phyloP scores from a whole-genome alignment of 176 grass and related monocot species.

The Oryza officinalis region DNA sequence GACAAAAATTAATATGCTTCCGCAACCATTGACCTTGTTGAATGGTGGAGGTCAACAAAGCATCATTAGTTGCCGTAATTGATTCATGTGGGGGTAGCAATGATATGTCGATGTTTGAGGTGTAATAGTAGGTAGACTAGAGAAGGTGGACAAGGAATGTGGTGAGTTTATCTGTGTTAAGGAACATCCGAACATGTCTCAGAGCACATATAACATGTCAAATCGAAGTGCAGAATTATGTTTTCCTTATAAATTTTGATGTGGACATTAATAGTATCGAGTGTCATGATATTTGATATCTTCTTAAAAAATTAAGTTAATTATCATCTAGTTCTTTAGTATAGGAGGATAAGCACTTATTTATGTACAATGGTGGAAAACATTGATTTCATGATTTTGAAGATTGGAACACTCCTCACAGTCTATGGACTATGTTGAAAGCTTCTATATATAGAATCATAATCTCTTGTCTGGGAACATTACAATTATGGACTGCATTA shows the following conservation, averaged over 20 bases:
- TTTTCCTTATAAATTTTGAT: not conserved
- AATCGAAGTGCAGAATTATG: not conserved
- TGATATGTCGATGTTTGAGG: not conserved
- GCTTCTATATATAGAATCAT: not conserved
- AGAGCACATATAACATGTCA: not conserved
- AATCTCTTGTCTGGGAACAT: not conserved
- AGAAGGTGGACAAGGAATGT: not conserved
- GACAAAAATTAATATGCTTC: not conserved
- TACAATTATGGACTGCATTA: not conserved
- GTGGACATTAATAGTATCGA: not conserved
- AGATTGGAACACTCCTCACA: not conserved
- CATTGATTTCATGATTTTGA: not conserved
- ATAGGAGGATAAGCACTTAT: not conserved
- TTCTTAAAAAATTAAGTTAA: not conserved
- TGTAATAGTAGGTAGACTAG: not conserved
- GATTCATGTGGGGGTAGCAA: not conserved
- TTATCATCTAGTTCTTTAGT: not conserved
- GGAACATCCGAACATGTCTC: not conserved
- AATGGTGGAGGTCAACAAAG: not conserved
- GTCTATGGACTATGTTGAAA: not conserved
- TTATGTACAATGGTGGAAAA: not conserved
- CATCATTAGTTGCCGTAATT: not conserved
- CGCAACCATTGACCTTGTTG: not conserved
- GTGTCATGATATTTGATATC: not conserved
- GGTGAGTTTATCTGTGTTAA: not conserved